These are phyloP conservation scores for Angophora floribunda DNA, from an alignment of 345 rosid species.

Conservation along the genomic window DNA sequence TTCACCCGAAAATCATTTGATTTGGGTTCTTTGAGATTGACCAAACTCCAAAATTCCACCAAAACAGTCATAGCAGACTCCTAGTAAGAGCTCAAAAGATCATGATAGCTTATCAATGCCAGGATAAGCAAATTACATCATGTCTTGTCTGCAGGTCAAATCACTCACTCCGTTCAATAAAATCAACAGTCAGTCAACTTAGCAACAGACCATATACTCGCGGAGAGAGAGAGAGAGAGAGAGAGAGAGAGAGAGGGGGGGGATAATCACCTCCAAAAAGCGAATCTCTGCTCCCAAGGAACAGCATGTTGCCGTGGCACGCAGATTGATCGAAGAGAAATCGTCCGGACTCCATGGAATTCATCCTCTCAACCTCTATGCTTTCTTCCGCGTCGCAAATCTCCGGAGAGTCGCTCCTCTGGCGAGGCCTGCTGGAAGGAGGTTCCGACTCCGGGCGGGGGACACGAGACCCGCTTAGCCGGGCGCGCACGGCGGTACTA, in stretches of 20 bases:
- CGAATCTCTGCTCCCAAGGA: slow-evolving; percentile 50
- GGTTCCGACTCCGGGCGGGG: not conserved
- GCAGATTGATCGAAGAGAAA: slow-evolving; percentile 52
- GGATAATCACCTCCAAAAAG: slow-evolving; percentile 35
- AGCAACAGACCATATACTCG: not conserved
- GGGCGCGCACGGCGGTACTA: not conserved
- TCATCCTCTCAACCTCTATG: not conserved
- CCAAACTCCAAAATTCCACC: not conserved
- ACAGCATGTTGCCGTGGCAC: slow-evolving; percentile 52
- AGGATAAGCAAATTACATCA: not conserved
- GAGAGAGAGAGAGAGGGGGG: not conserved
- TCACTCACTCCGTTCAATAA: not conserved
- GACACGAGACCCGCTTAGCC: not conserved
- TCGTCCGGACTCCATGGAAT: slow-evolving; percentile 56
- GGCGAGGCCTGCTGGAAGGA: not conserved
- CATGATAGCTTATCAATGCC: not conserved
- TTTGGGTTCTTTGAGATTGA: not conserved
- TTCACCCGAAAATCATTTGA: not conserved
- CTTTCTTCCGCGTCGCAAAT: not conserved
- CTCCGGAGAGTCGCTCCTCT: not conserved
- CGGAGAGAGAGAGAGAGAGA: not conserved
- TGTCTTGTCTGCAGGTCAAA: not conserved
- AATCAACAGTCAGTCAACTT: not conserved
- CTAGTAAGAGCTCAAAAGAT: not conserved
- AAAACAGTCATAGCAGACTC: not conserved